A percentile compares a stretch with the other conserved stretches of the same genome.
Evolutionary conservation across 305 asterid species (phyloP).

Genomic region (Caryopteris hybrid): DNA sequence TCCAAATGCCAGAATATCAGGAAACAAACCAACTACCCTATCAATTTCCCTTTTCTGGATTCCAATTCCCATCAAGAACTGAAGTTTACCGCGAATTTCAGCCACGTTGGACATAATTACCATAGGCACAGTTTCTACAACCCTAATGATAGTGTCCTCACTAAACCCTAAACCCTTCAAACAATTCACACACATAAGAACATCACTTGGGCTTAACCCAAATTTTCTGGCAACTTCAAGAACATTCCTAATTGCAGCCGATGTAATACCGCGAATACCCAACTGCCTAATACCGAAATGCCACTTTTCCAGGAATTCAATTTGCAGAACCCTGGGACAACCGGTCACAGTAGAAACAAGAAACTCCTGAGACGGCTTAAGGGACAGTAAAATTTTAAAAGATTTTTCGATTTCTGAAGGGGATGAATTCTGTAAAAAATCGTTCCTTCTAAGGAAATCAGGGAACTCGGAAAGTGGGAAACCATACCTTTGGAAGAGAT

Average conservation of each 20-base stretch:
- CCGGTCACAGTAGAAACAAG: conserved; percentile 46
- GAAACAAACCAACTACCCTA: conserved; percentile 41
- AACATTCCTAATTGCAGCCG: conserved; percentile 34
- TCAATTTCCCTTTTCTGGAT: conserved; percentile 37
- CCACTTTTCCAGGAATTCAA: conserved; percentile 58
- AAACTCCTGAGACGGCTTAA: conserved; percentile 48
- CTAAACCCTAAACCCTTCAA: conserved; percentile 52
- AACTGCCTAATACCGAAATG: conserved; percentile 25
- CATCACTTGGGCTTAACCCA: conserved; percentile 43
- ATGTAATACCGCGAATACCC: conserved; percentile 27
- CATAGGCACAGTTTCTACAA: conserved; percentile 59
- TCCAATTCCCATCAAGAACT: conserved; percentile 53
- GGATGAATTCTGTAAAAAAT: conserved; percentile 35
- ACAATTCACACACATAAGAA: conserved; percentile 31
- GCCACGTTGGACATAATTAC: conserved; percentile 40
- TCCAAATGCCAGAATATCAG: conserved; percentile 45
- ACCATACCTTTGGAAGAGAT: conserved; percentile 58
- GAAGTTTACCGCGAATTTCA: conserved; percentile 29
- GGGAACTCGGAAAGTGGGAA: conserved; percentile 40
- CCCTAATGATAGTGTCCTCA: conserved; percentile 39
- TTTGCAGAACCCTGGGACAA: conserved; percentile 56
- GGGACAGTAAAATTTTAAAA: conserved; percentile 37
- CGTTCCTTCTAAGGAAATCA: conserved; percentile 41
- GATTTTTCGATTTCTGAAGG: conserved; percentile 44
- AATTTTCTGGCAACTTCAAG: conserved; percentile 43